Percentiles rank a stretch among this genome's conserved stretches.
Conservation (phyloP, 345 rosid genomes). For the Eucalyptus cladocalyx region DNA sequence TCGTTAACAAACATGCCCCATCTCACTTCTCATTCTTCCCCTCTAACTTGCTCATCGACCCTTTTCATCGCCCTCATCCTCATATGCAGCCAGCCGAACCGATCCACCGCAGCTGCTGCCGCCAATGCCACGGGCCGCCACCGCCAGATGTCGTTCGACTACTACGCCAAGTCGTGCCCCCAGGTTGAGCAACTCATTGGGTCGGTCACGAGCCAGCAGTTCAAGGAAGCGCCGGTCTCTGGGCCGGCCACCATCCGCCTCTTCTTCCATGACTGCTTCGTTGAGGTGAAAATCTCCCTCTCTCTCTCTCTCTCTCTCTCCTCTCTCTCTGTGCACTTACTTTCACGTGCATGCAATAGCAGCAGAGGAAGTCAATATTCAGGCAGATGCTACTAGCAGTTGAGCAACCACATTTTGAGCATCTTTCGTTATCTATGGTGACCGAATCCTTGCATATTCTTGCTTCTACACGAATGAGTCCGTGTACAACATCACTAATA, state of each 20-base stretch:
- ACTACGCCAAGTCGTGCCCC: slow-evolving; percentile 70
- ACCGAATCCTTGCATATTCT: background rate
- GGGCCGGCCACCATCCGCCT: slow-evolving; percentile 88
- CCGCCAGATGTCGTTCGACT: slow-evolving; percentile 31
- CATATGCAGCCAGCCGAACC: background rate
- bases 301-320: background rate
- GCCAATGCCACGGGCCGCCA: background rate
- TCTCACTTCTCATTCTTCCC: slow-evolving; percentile 7
- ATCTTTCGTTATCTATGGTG: background rate
- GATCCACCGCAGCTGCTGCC: background rate
- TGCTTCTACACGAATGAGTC: background rate
- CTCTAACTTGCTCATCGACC: slow-evolving; percentile 11
- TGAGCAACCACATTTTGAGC: background rate
- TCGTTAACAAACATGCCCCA: slow-evolving; percentile 14
- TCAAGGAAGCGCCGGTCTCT: slow-evolving; percentile 62
- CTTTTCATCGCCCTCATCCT: slow-evolving; percentile 7
- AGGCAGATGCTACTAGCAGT: background rate
- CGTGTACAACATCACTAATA: background rate
- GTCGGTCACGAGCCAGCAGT: slow-evolving; percentile 57
- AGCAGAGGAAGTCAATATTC: background rate
- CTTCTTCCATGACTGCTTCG: slow-evolving; percentile 95
- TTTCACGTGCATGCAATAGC: background rate
- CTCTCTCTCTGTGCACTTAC: background rate
- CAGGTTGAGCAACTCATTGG: slow-evolving; percentile 61
- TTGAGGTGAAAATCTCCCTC: slow-evolving; percentile 29